Percentiles rank a stretch among this genome's conserved stretches.
Conservation (phyloP, 106 monocot species). For the Gastrodia elata region DNA sequence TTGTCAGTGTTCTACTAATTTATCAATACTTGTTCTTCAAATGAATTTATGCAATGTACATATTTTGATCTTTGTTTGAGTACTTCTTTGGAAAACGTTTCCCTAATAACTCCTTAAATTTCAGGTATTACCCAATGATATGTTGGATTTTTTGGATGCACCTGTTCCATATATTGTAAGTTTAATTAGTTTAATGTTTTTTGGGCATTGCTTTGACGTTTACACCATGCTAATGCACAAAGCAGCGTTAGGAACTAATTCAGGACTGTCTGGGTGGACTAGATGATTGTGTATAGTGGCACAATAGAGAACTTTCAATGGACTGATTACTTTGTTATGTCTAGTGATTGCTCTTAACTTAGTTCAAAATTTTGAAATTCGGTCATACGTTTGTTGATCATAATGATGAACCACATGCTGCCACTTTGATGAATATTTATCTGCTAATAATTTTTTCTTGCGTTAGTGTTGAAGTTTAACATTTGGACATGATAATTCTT, state of each 20-base stretch:
- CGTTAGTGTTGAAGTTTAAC: too few relatives aligned
- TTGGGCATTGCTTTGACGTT: not conserved
- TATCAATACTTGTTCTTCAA: not conserved
- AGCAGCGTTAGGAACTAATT: not conserved
- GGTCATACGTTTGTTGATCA: too few relatives aligned
- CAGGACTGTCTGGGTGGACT: not conserved
- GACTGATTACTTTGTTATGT: too few relatives aligned
- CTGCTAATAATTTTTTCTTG: too few relatives aligned
- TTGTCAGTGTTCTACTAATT: not conserved
- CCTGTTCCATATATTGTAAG: conserved; percentile 98
- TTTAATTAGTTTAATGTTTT: conserved; percentile 3
- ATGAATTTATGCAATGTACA: not conserved
- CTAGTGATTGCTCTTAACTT: too few relatives aligned
- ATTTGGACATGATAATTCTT: too few relatives aligned
- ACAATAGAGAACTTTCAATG: too few relatives aligned
- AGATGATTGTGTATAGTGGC: not conserved
- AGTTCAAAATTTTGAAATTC: too few relatives aligned
- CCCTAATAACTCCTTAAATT: not conserved
- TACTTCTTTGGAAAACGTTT: not conserved
- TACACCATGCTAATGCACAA: not conserved
- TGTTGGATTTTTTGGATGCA: conserved; percentile 97
- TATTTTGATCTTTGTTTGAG: not conserved
- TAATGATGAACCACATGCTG: too few relatives aligned
- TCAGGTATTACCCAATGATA: conserved; percentile 86
- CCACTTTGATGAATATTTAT: too few relatives aligned